phyloP scores from a whole-genome alignment of 306 rosid species.

The Ammopiptanthus mongolicus region DNA sequence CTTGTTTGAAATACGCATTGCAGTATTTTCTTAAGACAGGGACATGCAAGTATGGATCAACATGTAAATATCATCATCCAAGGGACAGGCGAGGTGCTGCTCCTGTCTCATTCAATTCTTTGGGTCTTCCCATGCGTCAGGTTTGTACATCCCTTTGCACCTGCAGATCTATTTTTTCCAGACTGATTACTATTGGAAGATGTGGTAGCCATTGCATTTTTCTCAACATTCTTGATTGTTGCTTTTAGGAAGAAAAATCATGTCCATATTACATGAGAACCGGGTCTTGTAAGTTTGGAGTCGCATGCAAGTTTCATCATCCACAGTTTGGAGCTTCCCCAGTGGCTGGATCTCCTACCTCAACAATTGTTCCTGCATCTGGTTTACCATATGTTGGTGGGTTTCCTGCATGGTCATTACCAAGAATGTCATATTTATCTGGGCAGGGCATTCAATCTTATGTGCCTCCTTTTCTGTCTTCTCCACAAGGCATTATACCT shows the following conservation, averaged over 20 bases:
- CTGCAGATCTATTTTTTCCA: neutral
- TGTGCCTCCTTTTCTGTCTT: constrained; percentile 62
- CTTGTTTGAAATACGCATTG: constrained; percentile 25
- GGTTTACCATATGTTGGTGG: constrained; percentile 65
- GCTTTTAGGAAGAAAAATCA: constrained; percentile 71
- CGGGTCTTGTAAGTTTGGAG: constrained; percentile 85
- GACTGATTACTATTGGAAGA: neutral
- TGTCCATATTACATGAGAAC: constrained; percentile 91
- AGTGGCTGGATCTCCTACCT: constrained; percentile 42
- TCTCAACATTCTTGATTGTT: neutral
- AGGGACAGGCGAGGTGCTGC: constrained; percentile 95
- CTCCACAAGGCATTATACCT: constrained; percentile 67
- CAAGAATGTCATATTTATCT: constrained; percentile 64
- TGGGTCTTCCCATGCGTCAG: constrained; percentile 95
- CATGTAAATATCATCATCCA: constrained; percentile 96
- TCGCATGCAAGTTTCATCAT: constrained; percentile 92
- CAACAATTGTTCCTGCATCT: constrained; percentile 53
- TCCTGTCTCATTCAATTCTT: constrained; percentile 65
- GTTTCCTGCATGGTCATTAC: constrained; percentile 61
- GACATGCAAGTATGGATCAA: constrained; percentile 91
- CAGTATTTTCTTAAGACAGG: constrained; percentile 98
- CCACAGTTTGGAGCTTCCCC: constrained; percentile 60
- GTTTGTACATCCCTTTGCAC: constrained; percentile 28
- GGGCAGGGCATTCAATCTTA: constrained; percentile 62
- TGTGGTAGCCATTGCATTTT: neutral